A percentile compares a stretch with the other conserved stretches of the same genome.
Evolutionary conservation across 257 asterid genomes (phyloP).

Genomic region (Oldenlandia corymbosa): DNA sequence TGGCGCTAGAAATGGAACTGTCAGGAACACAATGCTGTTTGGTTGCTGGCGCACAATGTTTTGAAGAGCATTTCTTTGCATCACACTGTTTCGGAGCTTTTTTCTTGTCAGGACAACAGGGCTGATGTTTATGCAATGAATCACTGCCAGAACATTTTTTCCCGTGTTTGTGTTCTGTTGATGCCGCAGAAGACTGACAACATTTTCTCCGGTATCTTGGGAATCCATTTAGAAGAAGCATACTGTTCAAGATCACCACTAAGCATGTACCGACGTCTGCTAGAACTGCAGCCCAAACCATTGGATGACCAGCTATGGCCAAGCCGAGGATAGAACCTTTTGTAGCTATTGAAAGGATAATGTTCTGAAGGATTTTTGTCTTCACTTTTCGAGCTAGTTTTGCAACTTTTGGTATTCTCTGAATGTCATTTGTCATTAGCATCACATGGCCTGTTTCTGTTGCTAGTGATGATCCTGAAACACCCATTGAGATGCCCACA

Average conservation of each 20-base stretch:
- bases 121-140: conserved; percentile 11
- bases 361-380: conserved; percentile 60
- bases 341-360: conserved; percentile 40
- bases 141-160: neutral
- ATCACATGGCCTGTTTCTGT: conserved; percentile 66
- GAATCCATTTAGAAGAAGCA: conserved; percentile 46
- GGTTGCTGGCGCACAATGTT: neutral
- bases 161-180: conserved; percentile 13
- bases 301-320: conserved; percentile 81
- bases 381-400: conserved; percentile 43
- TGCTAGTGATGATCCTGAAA: conserved; percentile 80
- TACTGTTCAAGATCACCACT: conserved; percentile 77
- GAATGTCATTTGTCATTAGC: conserved; percentile 79
- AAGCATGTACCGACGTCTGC: conserved; percentile 77
- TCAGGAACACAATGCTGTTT: neutral
- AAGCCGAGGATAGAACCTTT: conserved; percentile 58
- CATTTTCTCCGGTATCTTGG: conserved; percentile 8
- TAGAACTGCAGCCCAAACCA: conserved; percentile 87
- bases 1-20: conserved; percentile 10
- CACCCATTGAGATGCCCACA: conserved; percentile 86
- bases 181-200: conserved; percentile 13
- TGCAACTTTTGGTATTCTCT: conserved; percentile 49
- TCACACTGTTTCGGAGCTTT: conserved; percentile 21
- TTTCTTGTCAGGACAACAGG: conserved; percentile 21
- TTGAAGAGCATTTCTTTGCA: conserved; percentile 18